These are phyloP conservation scores for Papiliotrema laurentii DNA, from an alignment of 1,284 basidiomycete species.

Conservation along the genomic window DNA sequence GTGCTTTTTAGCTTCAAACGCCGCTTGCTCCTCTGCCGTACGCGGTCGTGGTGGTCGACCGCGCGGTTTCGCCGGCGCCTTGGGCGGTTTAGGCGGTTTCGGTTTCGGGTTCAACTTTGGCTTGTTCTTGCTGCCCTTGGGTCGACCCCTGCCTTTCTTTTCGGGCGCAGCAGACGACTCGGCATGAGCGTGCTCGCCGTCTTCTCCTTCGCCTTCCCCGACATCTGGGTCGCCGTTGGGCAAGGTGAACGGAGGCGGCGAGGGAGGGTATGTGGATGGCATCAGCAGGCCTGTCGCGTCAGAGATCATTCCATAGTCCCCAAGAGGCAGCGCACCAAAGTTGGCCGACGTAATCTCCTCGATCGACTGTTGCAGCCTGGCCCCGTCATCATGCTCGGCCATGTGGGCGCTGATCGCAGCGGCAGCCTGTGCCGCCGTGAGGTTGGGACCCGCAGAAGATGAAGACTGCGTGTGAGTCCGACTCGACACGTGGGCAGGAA, in stretches of 20 bases:
- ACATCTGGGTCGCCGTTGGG: background rate
- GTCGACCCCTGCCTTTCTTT: slow-evolving; percentile 37
- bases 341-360: slow-evolving; percentile 28
- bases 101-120: slow-evolving; percentile 18
- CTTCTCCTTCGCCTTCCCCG: background rate
- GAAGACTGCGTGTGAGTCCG: slow-evolving; percentile 7
- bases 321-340: slow-evolving; percentile 13
- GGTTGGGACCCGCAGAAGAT: slow-evolving; percentile 2
- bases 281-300: slow-evolving; percentile 16
- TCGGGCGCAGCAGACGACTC: background rate
- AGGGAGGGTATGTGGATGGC: slow-evolving; percentile 5
- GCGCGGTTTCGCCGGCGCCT: slow-evolving; percentile 17
- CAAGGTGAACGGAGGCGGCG: background rate
- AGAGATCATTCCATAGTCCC: background rate
- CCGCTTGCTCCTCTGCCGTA: slow-evolving; percentile 30
- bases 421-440: slow-evolving; percentile 24
- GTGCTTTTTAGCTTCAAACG: slow-evolving; percentile 23
- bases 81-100: slow-evolving; percentile 6
- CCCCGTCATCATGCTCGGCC: slow-evolving; percentile 26
- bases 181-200: background rate
- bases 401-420: slow-evolving; percentile 28
- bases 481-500: too few relatives aligned
- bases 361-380: slow-evolving; percentile 30
- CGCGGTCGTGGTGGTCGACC: slow-evolving; percentile 40
- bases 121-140: slow-evolving; percentile 44